Conservation (phyloP, 805 yeast species). For the Candida xyloterini region DNA sequence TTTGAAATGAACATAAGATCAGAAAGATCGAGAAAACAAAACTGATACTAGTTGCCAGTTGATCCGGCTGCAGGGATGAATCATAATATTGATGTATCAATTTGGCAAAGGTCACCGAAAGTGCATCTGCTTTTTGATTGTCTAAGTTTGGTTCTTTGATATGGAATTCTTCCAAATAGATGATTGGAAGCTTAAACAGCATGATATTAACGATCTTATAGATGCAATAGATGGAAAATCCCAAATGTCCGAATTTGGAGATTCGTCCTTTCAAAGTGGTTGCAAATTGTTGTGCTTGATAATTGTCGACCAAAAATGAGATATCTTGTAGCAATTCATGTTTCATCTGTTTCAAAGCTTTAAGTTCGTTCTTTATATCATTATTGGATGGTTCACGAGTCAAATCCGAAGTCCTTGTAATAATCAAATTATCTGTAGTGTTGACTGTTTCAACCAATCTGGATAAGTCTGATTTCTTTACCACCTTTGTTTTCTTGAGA, state of each 20-base stretch:
- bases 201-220: conserved; percentile 45
- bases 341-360: conserved; percentile 34
- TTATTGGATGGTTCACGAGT: conserved; percentile 7
- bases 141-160: conserved; percentile 2
- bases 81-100: conserved; percentile 30
- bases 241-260: conserved; percentile 7
- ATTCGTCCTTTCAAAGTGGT: conserved; percentile 15
- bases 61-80: conserved; percentile 34
- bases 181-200: conserved; percentile 39
- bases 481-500: conserved; percentile 19
- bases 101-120: conserved; percentile 48
- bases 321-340: conserved; percentile 20
- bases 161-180: conserved; percentile 18
- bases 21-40: conserved; percentile 56
- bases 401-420: conserved; percentile 35
- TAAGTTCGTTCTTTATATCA: conserved; percentile 40
- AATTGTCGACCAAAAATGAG: conserved; percentile 8
- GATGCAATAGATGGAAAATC: conserved; percentile 46
- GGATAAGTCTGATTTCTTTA: conserved; percentile 35
- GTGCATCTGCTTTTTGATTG: conserved; percentile 38
- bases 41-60: conserved; percentile 43
- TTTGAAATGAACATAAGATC: conserved; percentile 61
- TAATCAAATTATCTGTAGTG: conserved; percentile 37
- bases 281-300: conserved; percentile 9
- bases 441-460: conserved; percentile 38